Base-by-base conservation (phyloP, 2,329 filamentous ascomycete species). In the Colletotrichum tabaci region DNA sequence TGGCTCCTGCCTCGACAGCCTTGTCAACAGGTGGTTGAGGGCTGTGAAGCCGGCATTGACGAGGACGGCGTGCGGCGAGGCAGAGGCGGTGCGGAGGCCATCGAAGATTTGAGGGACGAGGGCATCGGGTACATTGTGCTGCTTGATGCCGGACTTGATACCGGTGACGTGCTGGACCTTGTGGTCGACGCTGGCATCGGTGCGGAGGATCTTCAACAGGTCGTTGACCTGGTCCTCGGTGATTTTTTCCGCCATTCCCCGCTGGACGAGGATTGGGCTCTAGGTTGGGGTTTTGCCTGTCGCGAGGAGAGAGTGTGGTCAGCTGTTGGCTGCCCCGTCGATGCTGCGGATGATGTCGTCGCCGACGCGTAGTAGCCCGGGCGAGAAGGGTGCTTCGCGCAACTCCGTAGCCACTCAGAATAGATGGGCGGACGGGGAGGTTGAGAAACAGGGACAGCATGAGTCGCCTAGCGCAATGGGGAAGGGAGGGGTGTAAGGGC, bases 141-240 rank as follows among this genome's bases (percentile, higher is more conserved):
- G 95, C 82, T 98, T 98, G 86, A 98, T 98, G 80, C 91, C 90
- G 53, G 93, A 95, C 83, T 98, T 97, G 82, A 95, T 86, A 77
- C 86, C 87, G 71, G 91, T 93, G 76, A 98, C 89, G 65, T 89
- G 88, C 74, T 90, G 86, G 74, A 94, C 87, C 80, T 95, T 95
- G 62, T 87, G 83, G 77, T 95, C 93, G 76, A 94, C 85, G 60
- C 90, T 87, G 47, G 88, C 87, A 76, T 94, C 92, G 76, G 89
- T 88, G 80, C 84, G 84, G 66, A 90, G 81, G 72, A 89, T 82
- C 56, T 83, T 81, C 74, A 85, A 77, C 74, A 90, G 83, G 82
- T 87, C 85, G 64, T 84, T 81, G 80, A 89, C 88, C 84, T 89
- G 87, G 79, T 88, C 83, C 75, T 90, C 88, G 71, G 86, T 87